Percentiles rank a stretch among this genome's conserved stretches.
Evolutionary conservation across 371 early-diverging fungal species (phyloP).

Genomic region (Saksenaea vasiformis): DNA sequence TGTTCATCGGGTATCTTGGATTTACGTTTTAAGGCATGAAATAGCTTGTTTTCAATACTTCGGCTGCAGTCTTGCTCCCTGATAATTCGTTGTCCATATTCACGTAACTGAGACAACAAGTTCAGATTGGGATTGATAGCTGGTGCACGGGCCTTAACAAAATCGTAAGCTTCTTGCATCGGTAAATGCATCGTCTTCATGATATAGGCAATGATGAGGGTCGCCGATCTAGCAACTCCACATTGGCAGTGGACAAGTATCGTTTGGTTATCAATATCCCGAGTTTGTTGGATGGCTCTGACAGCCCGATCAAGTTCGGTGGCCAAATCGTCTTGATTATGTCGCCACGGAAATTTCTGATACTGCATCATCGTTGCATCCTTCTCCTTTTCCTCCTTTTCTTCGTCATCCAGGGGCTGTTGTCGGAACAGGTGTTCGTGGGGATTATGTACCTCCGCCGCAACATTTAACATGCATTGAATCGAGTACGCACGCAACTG

Average conservation of each 20-base stretch:
- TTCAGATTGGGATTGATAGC: slow-evolving; percentile 81
- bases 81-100: slow-evolving; percentile 56
- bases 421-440: slow-evolving; percentile 26
- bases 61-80: not conserved
- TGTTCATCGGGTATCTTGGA: not conserved
- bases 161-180: slow-evolving; percentile 74
- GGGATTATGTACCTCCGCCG: slow-evolving; percentile 67
- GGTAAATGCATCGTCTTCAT: slow-evolving; percentile 69
- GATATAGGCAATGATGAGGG: slow-evolving; percentile 85
- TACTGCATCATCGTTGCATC: slow-evolving; percentile 24
- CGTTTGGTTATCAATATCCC: slow-evolving; percentile 44
- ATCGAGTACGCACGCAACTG: slow-evolving; percentile 51
- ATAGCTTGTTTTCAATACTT: not conserved
- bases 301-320: slow-evolving; percentile 70
- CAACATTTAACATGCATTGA: slow-evolving; percentile 75
- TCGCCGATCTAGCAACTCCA: slow-evolving; percentile 89
- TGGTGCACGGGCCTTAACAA: slow-evolving; percentile 71
- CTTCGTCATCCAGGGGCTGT: slow-evolving; percentile 25
- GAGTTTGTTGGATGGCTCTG: slow-evolving; percentile 70
- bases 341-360: slow-evolving; percentile 78
- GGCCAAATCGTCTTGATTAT: slow-evolving; percentile 70
- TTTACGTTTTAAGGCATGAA: not conserved
- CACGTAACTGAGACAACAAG: slow-evolving; percentile 77
- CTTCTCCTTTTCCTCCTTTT: slow-evolving; percentile 4
- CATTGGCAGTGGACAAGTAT: slow-evolving; percentile 89